Base-by-base conservation (phyloP, 2,329 filamentous ascomycete genomes). In the Beauveria bassiana region DNA sequence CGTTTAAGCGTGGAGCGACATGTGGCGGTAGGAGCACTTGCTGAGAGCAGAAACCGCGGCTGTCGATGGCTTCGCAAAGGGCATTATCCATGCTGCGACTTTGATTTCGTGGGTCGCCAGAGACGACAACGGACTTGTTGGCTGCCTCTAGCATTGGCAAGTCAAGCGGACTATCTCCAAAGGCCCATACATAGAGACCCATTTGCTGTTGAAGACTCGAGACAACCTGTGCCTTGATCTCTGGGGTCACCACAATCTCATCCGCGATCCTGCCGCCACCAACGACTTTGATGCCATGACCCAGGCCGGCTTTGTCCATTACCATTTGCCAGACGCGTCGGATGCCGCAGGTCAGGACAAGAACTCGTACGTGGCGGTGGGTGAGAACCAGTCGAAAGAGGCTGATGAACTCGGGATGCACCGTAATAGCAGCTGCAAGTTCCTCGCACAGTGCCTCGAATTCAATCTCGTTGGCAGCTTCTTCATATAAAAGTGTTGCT, bases 111-210 rank as follows among this genome's bases (percentile, higher is more conserved):
- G 79, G 68, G 0, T 80, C 70, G 1, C 82, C 81, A 3, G 84
- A 81, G 0, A 88, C 77, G 4, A 88, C 75, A 43, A 86, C 68
- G 0, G 83, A 80, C 61, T 79, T 62, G 64, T 87, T 70, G 0
- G 85, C 85, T 40, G 71, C 65, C 2, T 64, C 64, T 14, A 88
- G 65, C 85, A 88, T 88, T 0, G 72, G 69, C 20, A 88, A 45
- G 65, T 88, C 86, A 7, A 86, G 63, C 0, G 75, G 75, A 64
- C 84, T 84, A 65, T 87, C 84, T n/a, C 85, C 84, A 65, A 88
- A 84, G 0, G 82, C 85, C 68, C 74, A 79, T 20, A 86, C 79
- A 77, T 50, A 83, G 75, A 76, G 50, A 0, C 70, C 3, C 46
- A 77, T 64, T 0, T 20, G 20, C 0, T 72, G 28, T 58, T 70